phyloP scores from a whole-genome alignment of 73 alveolate genomes.

The Paramecium biaurelia region DNA sequence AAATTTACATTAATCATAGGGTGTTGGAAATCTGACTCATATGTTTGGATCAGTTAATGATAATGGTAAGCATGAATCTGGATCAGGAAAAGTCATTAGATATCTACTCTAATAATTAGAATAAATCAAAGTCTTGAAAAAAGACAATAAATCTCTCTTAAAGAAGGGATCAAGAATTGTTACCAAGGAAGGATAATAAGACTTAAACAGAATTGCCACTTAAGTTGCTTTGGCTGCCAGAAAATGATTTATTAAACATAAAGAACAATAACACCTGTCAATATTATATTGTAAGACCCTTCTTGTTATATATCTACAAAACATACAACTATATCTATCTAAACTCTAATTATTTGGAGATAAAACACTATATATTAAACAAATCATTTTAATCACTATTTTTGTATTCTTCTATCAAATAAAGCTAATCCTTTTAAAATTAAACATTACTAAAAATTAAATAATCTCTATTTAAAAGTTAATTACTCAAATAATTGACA shows the following conservation, averaged over 20 bases:
- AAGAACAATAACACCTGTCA: neutral
- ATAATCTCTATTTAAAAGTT: neutral
- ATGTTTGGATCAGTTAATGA: conserved; percentile 87
- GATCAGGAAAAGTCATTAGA: conserved; percentile 93
- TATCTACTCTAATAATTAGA: conserved; percentile 87
- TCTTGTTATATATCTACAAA: neutral
- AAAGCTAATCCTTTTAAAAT: neutral
- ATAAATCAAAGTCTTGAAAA: conserved; percentile 82
- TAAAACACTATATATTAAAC: neutral
- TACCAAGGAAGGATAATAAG: conserved; percentile 70
- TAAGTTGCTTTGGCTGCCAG: conserved; percentile 59
- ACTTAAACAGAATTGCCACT: conserved; percentile 72
- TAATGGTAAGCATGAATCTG: conserved; percentile 80
- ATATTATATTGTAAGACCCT: neutral
- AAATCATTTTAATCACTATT: neutral
- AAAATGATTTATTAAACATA: neutral
- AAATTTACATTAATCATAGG: conserved; percentile 64
- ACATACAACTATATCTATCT: too few species aligned
- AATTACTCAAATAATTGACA: too few species aligned
- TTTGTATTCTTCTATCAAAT: neutral
- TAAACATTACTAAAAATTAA: neutral
- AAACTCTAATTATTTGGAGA: neutral
- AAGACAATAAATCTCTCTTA: conserved; percentile 62
- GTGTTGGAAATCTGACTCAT: conserved; percentile 64
- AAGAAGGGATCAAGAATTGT: conserved; percentile 66